Evolutionary conservation across 768 basidiomycete genomes (phyloP), one percentile per base, ranked within the genome.

Genomic region (Rossbeevera mucosa): DNA sequence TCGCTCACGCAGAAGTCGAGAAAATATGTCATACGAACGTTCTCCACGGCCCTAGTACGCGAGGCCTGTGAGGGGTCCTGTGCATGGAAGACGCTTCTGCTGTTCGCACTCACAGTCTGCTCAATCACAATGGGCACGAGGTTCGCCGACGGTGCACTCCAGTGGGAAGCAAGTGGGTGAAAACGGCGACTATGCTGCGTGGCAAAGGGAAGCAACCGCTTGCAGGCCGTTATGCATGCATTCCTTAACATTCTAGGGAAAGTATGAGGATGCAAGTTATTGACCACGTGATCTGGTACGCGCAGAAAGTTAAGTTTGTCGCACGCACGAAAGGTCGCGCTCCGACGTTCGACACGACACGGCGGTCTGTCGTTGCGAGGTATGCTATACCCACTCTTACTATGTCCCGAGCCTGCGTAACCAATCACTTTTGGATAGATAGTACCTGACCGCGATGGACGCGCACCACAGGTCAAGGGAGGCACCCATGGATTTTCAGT

Each of bases 11-110:
- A 98, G 76, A 45, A 98, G 78, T 20, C 95, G 82, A 31, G 94
- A 97, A 72, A 93, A 98, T 51, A 98, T 96, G 65, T 97, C 94
- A 72, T 96, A 95, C 24, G 89, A 91, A 31, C 91, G 79, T 70
- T 92, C 91, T 12, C 91, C 90, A 62, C 91, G 80, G 43, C 87
- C 88, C 88, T 91, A 59, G 47, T 47, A 52, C 44, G 52, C 41
- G 59, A 50, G 41, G 47, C 14, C 18, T 13, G 33, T 66, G 58
- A 68, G 59, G 36, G 18, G 14, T 47, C 44, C 31, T 38, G 50
- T 47, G 53, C 42, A 11, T 33, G 52, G 52, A 58, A 30, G 36
- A 38, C 18, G 36, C 36, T 38, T 50, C 36, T 24, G 52, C 13
- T n/a, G 9, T 25, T 11, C 41, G 53, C 7, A 58, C 74, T 60